Evolutionary conservation across 306 rosid species (phyloP).

Genomic region (Trifolium repens): DNA sequence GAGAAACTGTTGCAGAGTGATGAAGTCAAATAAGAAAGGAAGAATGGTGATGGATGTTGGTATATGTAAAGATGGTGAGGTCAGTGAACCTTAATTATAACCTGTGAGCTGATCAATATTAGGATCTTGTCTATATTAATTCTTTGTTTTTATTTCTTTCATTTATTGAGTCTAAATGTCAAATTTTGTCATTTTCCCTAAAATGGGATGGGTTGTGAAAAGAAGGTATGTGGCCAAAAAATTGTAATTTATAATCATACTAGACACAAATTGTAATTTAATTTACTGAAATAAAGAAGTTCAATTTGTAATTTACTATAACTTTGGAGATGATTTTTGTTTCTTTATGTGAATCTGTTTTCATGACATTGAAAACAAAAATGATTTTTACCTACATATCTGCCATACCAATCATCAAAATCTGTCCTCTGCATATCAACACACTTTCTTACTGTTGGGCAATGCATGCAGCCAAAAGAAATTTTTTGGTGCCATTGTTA

Average conservation of each 20-base stretch:
- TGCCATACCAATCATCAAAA: slow-evolving; percentile 5
- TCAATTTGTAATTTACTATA: slow-evolving; percentile 15
- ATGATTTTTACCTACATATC: not conserved
- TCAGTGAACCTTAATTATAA: slow-evolving; percentile 54
- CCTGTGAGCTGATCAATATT: not conserved
- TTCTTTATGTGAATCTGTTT: not conserved
- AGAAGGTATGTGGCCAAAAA: slow-evolving; percentile 31
- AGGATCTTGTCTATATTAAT: slow-evolving; percentile 33
- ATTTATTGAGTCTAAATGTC: slow-evolving; percentile 46
- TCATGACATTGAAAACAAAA: not conserved
- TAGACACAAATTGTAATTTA: slow-evolving; percentile 29
- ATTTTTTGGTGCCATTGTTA: not conserved
- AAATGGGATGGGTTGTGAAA: slow-evolving; percentile 29
- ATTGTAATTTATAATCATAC: slow-evolving; percentile 19
- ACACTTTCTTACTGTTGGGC: not conserved
- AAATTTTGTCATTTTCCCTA: slow-evolving; percentile 37
- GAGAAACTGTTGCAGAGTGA: slow-evolving; percentile 88
- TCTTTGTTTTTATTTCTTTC: slow-evolving; percentile 47
- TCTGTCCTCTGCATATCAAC: not conserved
- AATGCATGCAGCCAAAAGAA: slow-evolving; percentile 7
- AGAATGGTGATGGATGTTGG: slow-evolving; percentile 77
- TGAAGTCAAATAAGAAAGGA: slow-evolving; percentile 62
- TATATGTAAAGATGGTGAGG: slow-evolving; percentile 72
- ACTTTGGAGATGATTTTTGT: not conserved
- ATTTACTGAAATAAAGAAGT: slow-evolving; percentile 12